Evolutionary conservation across 2,329 filamentous ascomycete genomes (phyloP).

Genomic region (Torrubiella hemipterigena): DNA sequence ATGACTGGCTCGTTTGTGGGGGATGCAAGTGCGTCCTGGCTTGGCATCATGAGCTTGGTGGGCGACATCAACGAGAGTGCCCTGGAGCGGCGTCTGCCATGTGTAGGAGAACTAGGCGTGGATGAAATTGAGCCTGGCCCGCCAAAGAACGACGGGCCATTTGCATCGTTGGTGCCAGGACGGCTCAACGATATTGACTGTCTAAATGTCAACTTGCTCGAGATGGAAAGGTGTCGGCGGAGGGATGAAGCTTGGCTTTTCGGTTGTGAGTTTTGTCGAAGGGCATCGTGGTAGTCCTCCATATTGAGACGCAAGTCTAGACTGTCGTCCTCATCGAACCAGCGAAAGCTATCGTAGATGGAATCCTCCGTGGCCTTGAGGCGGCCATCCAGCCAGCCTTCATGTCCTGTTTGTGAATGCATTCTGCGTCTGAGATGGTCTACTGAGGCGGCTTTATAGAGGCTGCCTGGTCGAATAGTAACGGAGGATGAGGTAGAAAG

Average conservation of each 20-base stretch:
- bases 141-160: conserved; percentile 8
- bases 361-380: conserved; percentile 31
- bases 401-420: conserved; percentile 11
- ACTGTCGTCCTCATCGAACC: conserved; percentile 62
- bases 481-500: no score
- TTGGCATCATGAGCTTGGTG: conserved; percentile 21
- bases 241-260: conserved; percentile 47
- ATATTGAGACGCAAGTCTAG: conserved; percentile 55
- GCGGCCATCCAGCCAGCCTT: conserved; percentile 8
- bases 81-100: conserved; percentile 38
- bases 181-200: conserved; percentile 38
- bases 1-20: conserved; percentile 56
- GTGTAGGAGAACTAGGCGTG: conserved; percentile 18
- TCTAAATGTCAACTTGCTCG: conserved; percentile 47
- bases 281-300: conserved; percentile 58
- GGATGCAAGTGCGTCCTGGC: conserved; percentile 10
- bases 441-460: conserved; percentile 3
- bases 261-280: conserved; percentile 31
- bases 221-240: conserved; percentile 60
- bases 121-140: conserved; percentile 10
- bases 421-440: conserved; percentile 12
- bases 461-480: no score
- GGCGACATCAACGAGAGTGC: conserved; percentile 42
- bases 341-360: conserved; percentile 57
- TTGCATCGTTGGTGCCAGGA: conserved; percentile 30